Percentiles rank a stretch among this genome's conserved stretches.
Conservation (phyloP, 2,329 filamentous ascomycete species). For the Pyricularia grisea region DNA sequence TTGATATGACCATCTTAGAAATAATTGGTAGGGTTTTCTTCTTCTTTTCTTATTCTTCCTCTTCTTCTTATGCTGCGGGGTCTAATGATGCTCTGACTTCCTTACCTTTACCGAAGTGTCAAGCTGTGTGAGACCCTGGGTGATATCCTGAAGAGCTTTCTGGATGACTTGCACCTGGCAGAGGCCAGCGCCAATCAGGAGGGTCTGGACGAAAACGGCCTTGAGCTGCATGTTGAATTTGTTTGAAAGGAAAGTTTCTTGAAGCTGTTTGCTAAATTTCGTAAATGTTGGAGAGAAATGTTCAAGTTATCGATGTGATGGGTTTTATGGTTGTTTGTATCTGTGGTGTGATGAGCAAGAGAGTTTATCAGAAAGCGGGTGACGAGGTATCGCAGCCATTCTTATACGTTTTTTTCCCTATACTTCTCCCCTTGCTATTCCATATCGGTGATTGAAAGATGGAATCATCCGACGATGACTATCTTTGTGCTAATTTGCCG, state of each 20-base stretch:
- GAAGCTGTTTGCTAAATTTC: too few species aligned
- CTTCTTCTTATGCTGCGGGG: background rate
- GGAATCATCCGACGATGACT: background rate
- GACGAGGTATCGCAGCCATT: background rate
- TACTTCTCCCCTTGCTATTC: background rate
- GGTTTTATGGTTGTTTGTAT: background rate
- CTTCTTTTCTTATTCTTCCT: too few species aligned
- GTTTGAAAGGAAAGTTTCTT: background rate
- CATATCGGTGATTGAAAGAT: background rate
- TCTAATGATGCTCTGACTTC: background rate
- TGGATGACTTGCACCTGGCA: conserved; percentile 48
- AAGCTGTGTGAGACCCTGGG: conserved; percentile 48
- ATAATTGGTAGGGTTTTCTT: too few species aligned
- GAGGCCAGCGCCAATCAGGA: conserved; percentile 32
- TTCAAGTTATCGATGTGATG: background rate
- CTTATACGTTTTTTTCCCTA: background rate
- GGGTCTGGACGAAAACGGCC: conserved; percentile 32
- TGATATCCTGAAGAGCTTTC: conserved; percentile 47
- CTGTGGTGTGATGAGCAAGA: background rate
- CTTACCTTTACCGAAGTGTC: conserved; percentile 15
- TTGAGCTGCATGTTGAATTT: conserved; percentile 24
- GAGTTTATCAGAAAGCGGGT: background rate
- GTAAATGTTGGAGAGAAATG: too few species aligned
- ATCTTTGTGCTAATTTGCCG: background rate
- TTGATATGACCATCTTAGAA: too few species aligned